phyloP scores from a whole-genome alignment of 208 protist genomes.

The Leptomonas seymouri region DNA sequence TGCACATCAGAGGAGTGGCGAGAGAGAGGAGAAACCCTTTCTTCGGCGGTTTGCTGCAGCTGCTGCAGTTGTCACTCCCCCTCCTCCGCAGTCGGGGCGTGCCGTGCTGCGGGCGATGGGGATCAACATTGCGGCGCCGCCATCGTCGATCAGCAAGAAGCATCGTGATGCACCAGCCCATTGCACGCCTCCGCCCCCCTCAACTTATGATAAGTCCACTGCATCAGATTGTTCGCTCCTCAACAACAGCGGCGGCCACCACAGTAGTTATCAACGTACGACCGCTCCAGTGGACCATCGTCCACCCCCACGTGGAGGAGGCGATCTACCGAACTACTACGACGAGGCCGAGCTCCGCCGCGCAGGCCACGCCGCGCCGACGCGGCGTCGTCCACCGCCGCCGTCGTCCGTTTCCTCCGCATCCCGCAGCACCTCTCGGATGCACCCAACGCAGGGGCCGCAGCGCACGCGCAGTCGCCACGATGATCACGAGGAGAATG shows the following conservation, averaged over 20 bases:
- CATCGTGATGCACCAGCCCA: not conserved
- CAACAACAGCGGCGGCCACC: not conserved
- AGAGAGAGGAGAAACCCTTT: not conserved
- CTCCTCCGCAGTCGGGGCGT: constrained; percentile 1
- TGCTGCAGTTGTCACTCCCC: not conserved
- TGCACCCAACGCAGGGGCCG: constrained; percentile 3
- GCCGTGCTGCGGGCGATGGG: constrained; percentile 10
- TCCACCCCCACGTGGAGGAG: not conserved
- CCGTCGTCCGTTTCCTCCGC: not conserved
- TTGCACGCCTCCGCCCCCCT: not conserved
- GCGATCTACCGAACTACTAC: constrained; percentile 23
- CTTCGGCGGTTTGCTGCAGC: not conserved
- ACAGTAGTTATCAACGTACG: not conserved
- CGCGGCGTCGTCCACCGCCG: not conserved
- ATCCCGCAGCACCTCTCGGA: constrained; percentile 28
- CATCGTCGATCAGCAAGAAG: not conserved
- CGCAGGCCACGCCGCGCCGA: constrained; percentile 7
- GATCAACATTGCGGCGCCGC: constrained; percentile 5
- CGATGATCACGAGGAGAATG: not conserved
- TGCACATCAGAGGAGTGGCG: not conserved
- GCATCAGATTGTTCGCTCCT: not conserved
- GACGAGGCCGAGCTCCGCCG: constrained; percentile 3
- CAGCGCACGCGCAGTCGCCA: constrained; percentile 1
- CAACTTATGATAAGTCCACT: too few relatives aligned
- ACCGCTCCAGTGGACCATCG: too few relatives aligned